A percentile compares a stretch with the other conserved stretches of the same genome.
These are phyloP conservation scores for Malassezia vespertilionis DNA, from an alignment of 1,284 basidiomycete species.

Conservation along the genomic window DNA sequence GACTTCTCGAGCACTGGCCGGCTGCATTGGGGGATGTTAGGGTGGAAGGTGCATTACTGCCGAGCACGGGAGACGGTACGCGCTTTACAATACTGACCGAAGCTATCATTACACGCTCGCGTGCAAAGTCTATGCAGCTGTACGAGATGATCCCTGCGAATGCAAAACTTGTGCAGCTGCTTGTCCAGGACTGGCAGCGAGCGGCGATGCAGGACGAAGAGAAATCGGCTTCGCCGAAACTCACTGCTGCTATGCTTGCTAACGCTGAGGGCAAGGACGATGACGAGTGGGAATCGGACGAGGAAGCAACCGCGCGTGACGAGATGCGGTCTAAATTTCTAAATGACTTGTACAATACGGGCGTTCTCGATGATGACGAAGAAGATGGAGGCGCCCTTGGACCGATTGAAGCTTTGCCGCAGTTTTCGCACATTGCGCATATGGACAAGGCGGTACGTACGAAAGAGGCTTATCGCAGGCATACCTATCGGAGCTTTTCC, in stretches of 20 bases:
- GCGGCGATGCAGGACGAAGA: constrained; percentile 17
- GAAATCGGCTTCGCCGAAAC: not conserved
- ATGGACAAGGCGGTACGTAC: not conserved
- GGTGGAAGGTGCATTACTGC: constrained; percentile 84
- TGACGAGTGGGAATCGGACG: constrained; percentile 13
- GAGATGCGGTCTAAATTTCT: too few relatives aligned
- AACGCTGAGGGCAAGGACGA: not conserved
- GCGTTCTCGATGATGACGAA: not conserved
- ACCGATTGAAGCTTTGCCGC: too few relatives aligned
- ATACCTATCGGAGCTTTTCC: not conserved
- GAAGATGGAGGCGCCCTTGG: too few relatives aligned
- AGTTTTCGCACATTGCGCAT: not conserved
- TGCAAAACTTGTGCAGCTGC: constrained; percentile 77
- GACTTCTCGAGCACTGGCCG: constrained; percentile 62
- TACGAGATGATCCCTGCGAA: constrained; percentile 77
- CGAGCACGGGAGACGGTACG: not conserved
- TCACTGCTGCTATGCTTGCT: not conserved
- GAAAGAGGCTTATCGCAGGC: not conserved
- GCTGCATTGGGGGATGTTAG: constrained; percentile 58
- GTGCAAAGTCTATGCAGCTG: constrained; percentile 62
- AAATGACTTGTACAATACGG: too few relatives aligned
- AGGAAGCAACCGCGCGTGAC: constrained; percentile 4
- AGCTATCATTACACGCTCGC: constrained; percentile 84
- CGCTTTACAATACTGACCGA: not conserved
- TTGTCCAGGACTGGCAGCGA: constrained; percentile 66